Evolutionary conservation across 495 filamentous ascomycete genomes (phyloP), one percentile per base, ranked within the genome.

Genomic region (Podospora appendiculata): DNA sequence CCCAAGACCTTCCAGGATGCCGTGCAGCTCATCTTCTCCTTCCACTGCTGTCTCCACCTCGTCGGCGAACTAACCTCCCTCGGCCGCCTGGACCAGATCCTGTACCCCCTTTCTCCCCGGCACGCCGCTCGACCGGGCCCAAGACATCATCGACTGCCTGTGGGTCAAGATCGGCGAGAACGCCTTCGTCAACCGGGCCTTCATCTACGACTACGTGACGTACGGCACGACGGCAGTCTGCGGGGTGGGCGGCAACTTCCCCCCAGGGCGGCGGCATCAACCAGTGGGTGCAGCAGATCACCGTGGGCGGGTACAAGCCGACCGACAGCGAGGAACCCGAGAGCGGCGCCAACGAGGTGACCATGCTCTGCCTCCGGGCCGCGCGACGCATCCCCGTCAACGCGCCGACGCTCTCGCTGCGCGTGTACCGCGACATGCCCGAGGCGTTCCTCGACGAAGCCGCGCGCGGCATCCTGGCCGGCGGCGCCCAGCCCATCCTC

Each of bases 401-500:
- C 18, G 44, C 44, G 11, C 44, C 44, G 4, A 47, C 44, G 4
- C 44, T 47, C 10, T 47, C 44, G 2, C 32, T 47, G 17, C 44
- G 44, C 3, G 44, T 47, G 13, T 47, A 47, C 19, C 8, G 16
- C 8, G 49, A 36, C 33, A 51, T 51, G 25, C 40, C 40, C 1
- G n/a, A 17, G 6, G 12, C 43, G 32, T 51, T 40, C 49, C 49
- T 51, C 6, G 49, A 51, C 32, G 49, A 51, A 33, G 49, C 49
- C 9, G 49, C 49, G 32, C 32, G 14, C 32, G 40, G 49, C 8
- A 51, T 51, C 41, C 25, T 51, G 12, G 32, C 49, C 1, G 49
- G 49, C 32, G 49, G 49, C 25, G 49, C 49, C 1, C 49, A 51
- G 49, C 49, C 49, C 8, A 51, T 51, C 33, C 32, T 51, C 12